Evolutionary conservation across 169 alveolate species (phyloP).

Genomic region (Plasmodium fragile): DNA sequence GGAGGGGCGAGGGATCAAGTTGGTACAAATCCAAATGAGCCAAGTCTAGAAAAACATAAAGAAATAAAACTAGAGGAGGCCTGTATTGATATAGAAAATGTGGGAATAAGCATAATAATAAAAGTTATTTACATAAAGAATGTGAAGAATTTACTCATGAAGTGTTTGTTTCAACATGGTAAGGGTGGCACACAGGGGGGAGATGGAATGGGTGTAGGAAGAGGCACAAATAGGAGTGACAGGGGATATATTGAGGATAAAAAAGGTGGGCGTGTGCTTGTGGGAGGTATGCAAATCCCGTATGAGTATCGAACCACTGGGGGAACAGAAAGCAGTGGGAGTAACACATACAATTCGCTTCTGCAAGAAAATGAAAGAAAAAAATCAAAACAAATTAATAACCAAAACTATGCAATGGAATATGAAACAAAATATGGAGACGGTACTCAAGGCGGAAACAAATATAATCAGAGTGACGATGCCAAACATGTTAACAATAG

Average conservation of each 20-base stretch:
- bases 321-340: not conserved
- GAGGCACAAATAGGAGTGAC: not conserved
- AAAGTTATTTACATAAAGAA: conserved; percentile 50
- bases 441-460: not conserved
- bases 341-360: not conserved
- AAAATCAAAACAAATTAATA: not conserved
- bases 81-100: conserved; percentile 61
- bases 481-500: not conserved
- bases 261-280: not conserved
- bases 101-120: conserved; percentile 69
- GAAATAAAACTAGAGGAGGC: conserved; percentile 53
- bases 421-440: conserved; percentile 16
- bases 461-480: not conserved
- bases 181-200: not conserved
- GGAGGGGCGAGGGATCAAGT: not conserved
- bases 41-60: conserved; percentile 24
- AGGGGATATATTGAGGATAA: not conserved
- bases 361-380: conserved; percentile 49
- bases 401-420: not conserved
- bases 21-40: not conserved
- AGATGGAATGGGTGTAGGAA: not conserved
- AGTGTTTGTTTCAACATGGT: conserved; percentile 19
- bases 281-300: not conserved
- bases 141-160: conserved; percentile 31
- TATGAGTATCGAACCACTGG: not conserved